Percentiles rank a stretch among this genome's conserved stretches.
Conservation (phyloP, 371 early-diverging fungal species). For the Mucor plumbeus region DNA sequence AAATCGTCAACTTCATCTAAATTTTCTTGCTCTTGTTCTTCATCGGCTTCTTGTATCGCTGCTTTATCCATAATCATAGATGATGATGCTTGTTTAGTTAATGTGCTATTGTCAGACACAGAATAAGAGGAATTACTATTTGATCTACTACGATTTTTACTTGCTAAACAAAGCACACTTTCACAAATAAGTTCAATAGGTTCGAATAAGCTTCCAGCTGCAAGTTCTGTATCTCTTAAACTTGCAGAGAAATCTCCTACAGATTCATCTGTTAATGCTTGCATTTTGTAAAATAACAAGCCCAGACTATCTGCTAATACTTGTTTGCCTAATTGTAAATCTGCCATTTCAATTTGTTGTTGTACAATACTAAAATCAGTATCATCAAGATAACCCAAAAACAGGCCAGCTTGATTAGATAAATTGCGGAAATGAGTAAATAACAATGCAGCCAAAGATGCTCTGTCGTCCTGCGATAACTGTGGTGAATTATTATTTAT, state of each 20-base stretch:
- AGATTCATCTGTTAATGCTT: constrained; percentile 53
- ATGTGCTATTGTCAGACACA: not conserved
- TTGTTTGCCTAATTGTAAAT: constrained; percentile 20
- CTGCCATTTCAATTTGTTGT: constrained; percentile 12
- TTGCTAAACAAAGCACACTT: constrained; percentile 21
- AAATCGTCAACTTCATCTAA: not conserved
- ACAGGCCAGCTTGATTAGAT: constrained; percentile 40
- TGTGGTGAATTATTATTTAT: not conserved
- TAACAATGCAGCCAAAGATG: constrained; percentile 43
- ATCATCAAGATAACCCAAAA: constrained; percentile 37
- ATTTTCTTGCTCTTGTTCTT: not conserved
- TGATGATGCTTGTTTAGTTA: not conserved
- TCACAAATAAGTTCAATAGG: constrained; percentile 30
- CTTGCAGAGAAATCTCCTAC: not conserved
- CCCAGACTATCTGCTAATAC: constrained; percentile 67
- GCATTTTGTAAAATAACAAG: constrained; percentile 64
- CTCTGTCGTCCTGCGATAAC: constrained; percentile 8
- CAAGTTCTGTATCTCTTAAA: constrained; percentile 25
- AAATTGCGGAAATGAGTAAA: constrained; percentile 54
- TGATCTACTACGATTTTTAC: constrained; percentile 16
- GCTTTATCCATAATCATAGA: constrained; percentile 6
- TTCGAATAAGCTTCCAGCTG: constrained; percentile 20
- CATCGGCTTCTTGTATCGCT: constrained; percentile 11
- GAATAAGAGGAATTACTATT: constrained; percentile 23
- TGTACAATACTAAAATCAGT: constrained; percentile 26